Conservation (phyloP, 108 stramenopile genomes). For the Cyclostephanos invisitatus region DNA sequence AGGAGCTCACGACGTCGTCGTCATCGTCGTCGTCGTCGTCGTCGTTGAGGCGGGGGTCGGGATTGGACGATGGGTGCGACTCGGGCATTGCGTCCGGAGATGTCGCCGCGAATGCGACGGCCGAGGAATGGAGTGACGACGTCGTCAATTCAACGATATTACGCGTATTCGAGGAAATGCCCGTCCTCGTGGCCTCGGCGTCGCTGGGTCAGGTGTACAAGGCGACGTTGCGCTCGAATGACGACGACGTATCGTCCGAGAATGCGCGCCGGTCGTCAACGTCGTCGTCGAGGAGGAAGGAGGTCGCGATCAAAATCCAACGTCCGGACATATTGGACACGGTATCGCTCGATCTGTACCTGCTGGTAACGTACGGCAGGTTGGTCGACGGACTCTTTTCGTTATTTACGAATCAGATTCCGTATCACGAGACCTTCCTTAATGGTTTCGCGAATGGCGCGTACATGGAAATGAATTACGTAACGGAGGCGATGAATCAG, state of each 20-base stretch:
- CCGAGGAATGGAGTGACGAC: constrained; percentile 7
- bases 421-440: constrained; percentile 41
- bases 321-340: constrained; percentile 74
- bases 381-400: constrained; percentile 61
- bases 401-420: constrained; percentile 60
- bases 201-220: constrained; percentile 88
- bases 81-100: not conserved
- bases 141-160: constrained; percentile 17
- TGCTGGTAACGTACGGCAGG: constrained; percentile 63
- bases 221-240: constrained; percentile 38
- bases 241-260: not conserved
- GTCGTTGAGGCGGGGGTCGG: not conserved
- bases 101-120: not conserved
- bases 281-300: not conserved
- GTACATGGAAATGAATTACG: constrained; percentile 62
- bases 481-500: constrained; percentile 57
- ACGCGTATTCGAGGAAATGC: constrained; percentile 37
- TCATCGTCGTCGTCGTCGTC: no score
- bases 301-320: constrained; percentile 89
- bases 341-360: constrained; percentile 82
- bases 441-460: constrained; percentile 41
- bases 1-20: constrained; percentile 55
- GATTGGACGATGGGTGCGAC: not conserved
- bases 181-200: constrained; percentile 83
- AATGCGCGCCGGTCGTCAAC: not conserved